A percentile compares a stretch with the other conserved stretches of the same genome.
Evolutionary conservation across 108 stramenopile species (phyloP).

Genomic region (Conticribra guillardii): DNA sequence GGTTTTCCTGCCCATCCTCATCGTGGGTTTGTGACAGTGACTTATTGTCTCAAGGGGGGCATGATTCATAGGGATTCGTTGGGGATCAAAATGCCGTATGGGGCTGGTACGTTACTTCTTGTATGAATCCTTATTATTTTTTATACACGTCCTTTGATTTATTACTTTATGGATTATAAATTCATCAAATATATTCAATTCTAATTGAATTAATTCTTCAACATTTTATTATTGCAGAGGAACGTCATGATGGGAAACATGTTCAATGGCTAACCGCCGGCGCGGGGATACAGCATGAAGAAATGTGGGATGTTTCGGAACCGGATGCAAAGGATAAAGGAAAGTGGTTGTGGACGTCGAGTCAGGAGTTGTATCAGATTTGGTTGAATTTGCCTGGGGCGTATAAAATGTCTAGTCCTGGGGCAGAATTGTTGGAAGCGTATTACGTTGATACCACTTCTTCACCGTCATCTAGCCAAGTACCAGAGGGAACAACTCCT

Average conservation of each 20-base stretch:
- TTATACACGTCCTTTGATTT: too few relatives aligned
- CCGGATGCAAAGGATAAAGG: constrained; percentile 23
- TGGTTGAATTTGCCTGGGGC: constrained; percentile 80
- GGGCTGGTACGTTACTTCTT: too few relatives aligned
- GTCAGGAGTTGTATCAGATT: constrained; percentile 83
- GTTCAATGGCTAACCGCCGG: constrained; percentile 86
- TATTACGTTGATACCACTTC: constrained; percentile 7
- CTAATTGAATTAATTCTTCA: too few relatives aligned
- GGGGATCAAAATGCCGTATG: constrained; percentile 74
- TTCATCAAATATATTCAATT: too few relatives aligned
- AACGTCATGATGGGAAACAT: constrained; percentile 50
- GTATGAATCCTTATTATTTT: too few relatives aligned
- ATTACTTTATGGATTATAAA: too few relatives aligned
- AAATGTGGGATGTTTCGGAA: constrained; percentile 80
- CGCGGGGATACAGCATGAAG: constrained; percentile 86
- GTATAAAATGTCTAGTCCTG: constrained; percentile 61
- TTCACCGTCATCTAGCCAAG: too few relatives aligned
- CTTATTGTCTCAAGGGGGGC: constrained; percentile 80
- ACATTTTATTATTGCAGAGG: too few relatives aligned
- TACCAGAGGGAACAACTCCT: constrained; percentile 21
- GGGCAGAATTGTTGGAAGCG: constrained; percentile 49
- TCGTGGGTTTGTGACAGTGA: constrained; percentile 84
- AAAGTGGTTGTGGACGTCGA: constrained; percentile 21
- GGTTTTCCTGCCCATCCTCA: constrained; percentile 91
- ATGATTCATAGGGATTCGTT: constrained; percentile 83